Evolutionary conservation across 441 rosid species (phyloP).

Genomic region (Gossypium schwendimanii): DNA sequence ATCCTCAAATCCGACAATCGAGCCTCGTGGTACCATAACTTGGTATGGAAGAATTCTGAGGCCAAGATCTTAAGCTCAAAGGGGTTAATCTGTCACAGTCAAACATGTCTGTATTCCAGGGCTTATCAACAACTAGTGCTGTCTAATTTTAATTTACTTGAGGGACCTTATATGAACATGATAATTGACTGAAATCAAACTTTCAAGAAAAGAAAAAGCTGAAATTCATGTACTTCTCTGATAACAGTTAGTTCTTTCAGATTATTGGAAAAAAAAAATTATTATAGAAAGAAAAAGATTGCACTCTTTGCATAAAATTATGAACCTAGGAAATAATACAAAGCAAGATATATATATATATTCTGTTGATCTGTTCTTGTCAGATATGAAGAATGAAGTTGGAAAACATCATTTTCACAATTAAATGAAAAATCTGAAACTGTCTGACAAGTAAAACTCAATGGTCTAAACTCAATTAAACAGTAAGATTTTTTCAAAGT

Average conservation of each 20-base stretch:
- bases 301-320: not conserved
- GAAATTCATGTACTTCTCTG: not conserved
- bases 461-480: not conserved
- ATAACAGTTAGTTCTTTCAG: not conserved
- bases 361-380: not conserved
- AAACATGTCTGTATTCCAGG: not conserved
- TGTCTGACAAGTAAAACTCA: not conserved
- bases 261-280: not conserved
- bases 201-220: not conserved
- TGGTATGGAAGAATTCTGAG: conserved; percentile 6
- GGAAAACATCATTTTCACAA: not conserved
- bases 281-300: not conserved
- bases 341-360: not conserved
- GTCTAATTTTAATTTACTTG: conserved; percentile 13
- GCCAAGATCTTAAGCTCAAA: conserved; percentile 17
- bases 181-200: not conserved
- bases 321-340: not conserved
- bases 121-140: conserved; percentile 12
- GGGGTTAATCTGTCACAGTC: conserved; percentile 18
- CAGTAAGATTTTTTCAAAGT: not conserved
- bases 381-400: not conserved
- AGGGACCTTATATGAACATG: not conserved
- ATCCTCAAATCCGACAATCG: not conserved
- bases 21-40: conserved; percentile 27
- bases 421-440: not conserved